These are phyloP conservation scores for Salix viminalis DNA, from an alignment of 345 rosid genomes.

Conservation along the genomic window DNA sequence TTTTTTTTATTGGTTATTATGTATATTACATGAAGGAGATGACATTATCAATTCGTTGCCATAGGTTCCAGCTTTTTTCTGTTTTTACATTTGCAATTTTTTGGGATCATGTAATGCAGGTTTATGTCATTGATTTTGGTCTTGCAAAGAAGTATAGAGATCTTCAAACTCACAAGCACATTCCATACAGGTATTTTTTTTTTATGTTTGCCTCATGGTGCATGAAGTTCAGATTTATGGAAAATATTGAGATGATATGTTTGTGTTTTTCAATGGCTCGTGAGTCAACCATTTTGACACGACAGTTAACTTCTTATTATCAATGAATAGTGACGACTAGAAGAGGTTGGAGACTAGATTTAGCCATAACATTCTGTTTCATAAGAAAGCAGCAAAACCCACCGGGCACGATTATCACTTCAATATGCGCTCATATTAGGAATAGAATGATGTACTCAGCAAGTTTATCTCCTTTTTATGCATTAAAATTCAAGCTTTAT, in stretches of 20 bases:
- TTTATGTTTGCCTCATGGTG: neutral
- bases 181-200: constrained; percentile 57
- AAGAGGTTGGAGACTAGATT: neutral
- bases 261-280: neutral
- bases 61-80: constrained; percentile 1
- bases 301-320: neutral
- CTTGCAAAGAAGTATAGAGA: constrained; percentile 90
- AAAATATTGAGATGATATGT: neutral
- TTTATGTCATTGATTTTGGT: constrained; percentile 76
- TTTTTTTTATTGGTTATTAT: neutral
- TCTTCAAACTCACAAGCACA: constrained; percentile 86
- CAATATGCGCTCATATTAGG: neutral
- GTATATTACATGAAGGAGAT: neutral
- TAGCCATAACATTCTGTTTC: neutral
- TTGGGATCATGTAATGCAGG: constrained; percentile 34
- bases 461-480: neutral
- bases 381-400: neutral
- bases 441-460: neutral
- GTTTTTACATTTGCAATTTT: neutral
- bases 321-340: neutral
- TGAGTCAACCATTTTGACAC: neutral
- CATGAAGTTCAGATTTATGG: neutral
- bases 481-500: neutral
- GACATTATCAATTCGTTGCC: neutral
- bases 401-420: neutral